These are phyloP conservation scores for Chalciporus piperatoides DNA, from an alignment of 1,284 basidiomycete species.

Conservation along the genomic window DNA sequence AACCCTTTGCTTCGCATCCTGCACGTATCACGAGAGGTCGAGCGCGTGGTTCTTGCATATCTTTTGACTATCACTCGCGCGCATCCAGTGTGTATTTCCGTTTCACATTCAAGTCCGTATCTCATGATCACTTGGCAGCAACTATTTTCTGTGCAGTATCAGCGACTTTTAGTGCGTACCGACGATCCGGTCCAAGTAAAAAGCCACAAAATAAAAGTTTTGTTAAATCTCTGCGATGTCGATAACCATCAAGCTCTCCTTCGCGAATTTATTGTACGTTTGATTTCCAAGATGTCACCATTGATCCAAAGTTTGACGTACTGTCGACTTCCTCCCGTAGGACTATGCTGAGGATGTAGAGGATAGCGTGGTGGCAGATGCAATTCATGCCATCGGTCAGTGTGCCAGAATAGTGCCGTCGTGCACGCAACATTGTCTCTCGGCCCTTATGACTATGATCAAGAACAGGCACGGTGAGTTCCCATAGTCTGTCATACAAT, in stretches of 20 bases:
- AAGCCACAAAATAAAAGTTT: constrained; percentile 67
- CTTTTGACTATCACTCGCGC: constrained; percentile 60
- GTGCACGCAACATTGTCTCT: constrained; percentile 67
- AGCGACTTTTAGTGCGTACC: constrained; percentile 66
- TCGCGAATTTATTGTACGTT: constrained; percentile 76
- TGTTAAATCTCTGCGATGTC: constrained; percentile 58
- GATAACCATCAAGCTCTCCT: constrained; percentile 71
- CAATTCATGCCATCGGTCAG: constrained; percentile 75
- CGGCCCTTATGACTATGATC: constrained; percentile 74
- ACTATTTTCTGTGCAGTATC: constrained; percentile 57
- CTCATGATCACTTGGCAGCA: constrained; percentile 37
- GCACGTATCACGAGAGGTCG: constrained; percentile 60
- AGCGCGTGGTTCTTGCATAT: constrained; percentile 71
- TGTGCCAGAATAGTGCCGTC: constrained; percentile 69
- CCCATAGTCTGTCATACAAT: not conserved
- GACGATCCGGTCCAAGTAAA: constrained; percentile 67
- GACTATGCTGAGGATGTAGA: constrained; percentile 74
- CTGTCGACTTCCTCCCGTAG: constrained; percentile 36
- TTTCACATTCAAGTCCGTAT: constrained; percentile 1
- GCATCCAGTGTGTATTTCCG: constrained; percentile 50
- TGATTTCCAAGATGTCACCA: not conserved
- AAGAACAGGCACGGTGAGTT: constrained; percentile 64
- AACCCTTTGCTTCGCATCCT: constrained; percentile 70
- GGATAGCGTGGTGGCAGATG: constrained; percentile 63
- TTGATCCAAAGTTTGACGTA: constrained; percentile 1